These are phyloP conservation scores for Combretum micranthum DNA, from an alignment of 345 rosid species.

Conservation along the genomic window DNA sequence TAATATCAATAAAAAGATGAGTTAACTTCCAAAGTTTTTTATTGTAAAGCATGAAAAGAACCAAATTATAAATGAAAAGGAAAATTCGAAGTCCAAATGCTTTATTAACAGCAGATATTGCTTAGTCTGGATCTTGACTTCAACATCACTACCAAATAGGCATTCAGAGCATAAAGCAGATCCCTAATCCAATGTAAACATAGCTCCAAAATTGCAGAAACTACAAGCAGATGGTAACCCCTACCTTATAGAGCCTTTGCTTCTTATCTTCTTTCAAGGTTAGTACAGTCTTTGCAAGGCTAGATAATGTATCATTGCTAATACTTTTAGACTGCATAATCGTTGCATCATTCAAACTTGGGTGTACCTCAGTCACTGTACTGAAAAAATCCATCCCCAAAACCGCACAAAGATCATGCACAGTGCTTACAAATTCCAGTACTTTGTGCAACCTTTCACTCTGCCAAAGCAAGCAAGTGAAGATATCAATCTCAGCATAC, in stretches of 20 bases:
- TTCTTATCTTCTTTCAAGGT: slow-evolving; percentile 78
- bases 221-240: not conserved
- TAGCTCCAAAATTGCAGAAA: not conserved
- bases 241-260: slow-evolving; percentile 80
- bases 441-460: slow-evolving; percentile 87
- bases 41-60: too few species aligned
- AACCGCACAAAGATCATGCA: slow-evolving; percentile 88
- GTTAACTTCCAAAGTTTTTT: too few species aligned
- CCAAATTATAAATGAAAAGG: too few species aligned
- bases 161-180: too few species aligned
- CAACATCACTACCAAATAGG: too few species aligned
- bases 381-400: slow-evolving; percentile 86
- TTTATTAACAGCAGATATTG: too few species aligned
- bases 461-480: slow-evolving; percentile 32
- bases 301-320: slow-evolving; percentile 79
- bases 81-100: too few species aligned
- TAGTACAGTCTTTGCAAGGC: slow-evolving; percentile 72
- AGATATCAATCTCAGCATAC: not conserved
- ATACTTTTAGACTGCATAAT: slow-evolving; percentile 75
- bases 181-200: not conserved
- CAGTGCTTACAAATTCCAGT: slow-evolving; percentile 83
- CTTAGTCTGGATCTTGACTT: too few species aligned
- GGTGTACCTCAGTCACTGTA: slow-evolving; percentile 83
- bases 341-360: slow-evolving; percentile 76
- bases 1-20: too few species aligned